Evolutionary conservation across 805 yeast species (phyloP), one percentile per base, ranked within the genome.

Genomic region (Scheffersomyces lignosus): DNA sequence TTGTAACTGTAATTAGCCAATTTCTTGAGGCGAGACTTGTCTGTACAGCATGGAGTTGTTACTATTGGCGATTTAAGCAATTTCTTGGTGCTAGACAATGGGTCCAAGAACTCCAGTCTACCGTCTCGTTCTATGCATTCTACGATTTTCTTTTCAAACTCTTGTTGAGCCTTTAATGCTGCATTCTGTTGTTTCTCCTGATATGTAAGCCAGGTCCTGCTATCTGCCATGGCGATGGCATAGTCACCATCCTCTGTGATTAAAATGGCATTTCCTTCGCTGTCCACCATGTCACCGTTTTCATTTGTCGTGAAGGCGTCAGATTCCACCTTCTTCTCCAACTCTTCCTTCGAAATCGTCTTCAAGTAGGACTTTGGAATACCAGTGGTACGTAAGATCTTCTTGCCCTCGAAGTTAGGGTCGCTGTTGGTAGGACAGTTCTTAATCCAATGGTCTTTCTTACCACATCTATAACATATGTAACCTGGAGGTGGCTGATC

Each of bases 401-500:
- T 75, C 54, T 87, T 87, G 14, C 96, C 96, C 56, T 91, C 98
- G 75, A 89, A 89, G 50, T 80, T 86, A 2, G 96, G 96, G 62
- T 91, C 98, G 29, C 78, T 80, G 53, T 87, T 84, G 3, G 95
- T 87, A 0, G 99, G 99, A 69, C 99, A 93, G 51, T 89, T 87
- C 55, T 85, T 86, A 41, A 93, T 91, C 89, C 95, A 91, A 60
- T 93, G 99, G 42, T 76, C 77, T 38, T 88, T 93, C 60, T 88
- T 87, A 33, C 98, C 98, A 68, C 99, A 93, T 56, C 96, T 74
- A 59, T 93, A 91, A 60, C 99, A 93, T 57, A 91, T 84, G 53
- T 93, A 93, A 1, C 96, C 96, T 5, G 96, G 91, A 1, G 99
- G 99, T 7, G 96, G 96, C 5, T 78, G 74, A 47, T 83, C 90